Base-by-base conservation (phyloP, 768 basidiomycete genomes). In the Boletus pseudo-olivaceus region DNA sequence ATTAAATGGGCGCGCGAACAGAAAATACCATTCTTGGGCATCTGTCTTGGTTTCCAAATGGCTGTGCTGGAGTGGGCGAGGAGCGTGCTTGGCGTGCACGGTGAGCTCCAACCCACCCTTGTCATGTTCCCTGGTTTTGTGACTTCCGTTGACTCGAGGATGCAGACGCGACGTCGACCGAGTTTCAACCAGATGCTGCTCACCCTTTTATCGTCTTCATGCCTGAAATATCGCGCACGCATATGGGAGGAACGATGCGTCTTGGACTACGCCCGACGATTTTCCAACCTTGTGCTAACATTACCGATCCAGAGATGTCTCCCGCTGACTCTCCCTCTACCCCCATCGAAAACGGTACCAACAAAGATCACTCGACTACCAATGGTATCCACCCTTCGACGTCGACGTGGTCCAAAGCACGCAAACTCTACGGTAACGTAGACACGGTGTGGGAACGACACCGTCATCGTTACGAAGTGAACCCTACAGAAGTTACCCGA, bases 211-310 rank as follows among this genome's bases (percentile, higher is more conserved):
- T 98, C 72, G 80, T 98, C 62, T 98, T 95, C 81, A 99, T 99
- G 97, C 97, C 97, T 17, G 97, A 99, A 70, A 91, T 99, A 62
- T 97, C 93, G 11, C 89, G 88, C 68, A 98, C 95, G 12, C 94
- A 98, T 60, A 93, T 98, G 84, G 97, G 97, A 48, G 97, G 97
- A 20, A 99, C 96, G n/a, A 99, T 99, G 97, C 87, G 97, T 12
- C 82, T 98, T n/a, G 97, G 97, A 23, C 78, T 98, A 39, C 85
- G 96, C n/a, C 93, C 96, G 4, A 99, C 96, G 2, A 81, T 98
- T 44, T 98, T 98, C 69, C 82, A 87, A 53, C 69, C 77, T 9
- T 79, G 44, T 42, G 51, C 63, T 49, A 58, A 59, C 15, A 51
- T 53, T 29, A 40, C 47, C 34, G 58, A 59, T 47, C 7, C 54